phyloP scores from a whole-genome alignment of 2,329 filamentous ascomycete species.

The Beauveria australis region DNA sequence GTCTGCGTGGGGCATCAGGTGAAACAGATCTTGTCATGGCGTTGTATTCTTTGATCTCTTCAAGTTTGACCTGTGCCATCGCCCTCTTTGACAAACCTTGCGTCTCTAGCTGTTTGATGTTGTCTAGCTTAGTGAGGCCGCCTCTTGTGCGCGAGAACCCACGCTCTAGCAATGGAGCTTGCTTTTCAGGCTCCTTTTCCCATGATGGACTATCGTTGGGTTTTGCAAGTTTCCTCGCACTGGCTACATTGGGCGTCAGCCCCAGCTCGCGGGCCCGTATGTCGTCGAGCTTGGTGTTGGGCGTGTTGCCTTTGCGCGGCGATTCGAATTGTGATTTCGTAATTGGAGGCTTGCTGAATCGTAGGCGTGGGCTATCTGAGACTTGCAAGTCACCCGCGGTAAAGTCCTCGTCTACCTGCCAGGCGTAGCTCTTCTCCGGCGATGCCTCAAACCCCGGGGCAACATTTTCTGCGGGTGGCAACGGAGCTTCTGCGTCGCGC shows the following conservation, averaged over 20 bases:
- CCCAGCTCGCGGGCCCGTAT: slow-evolving; percentile 31
- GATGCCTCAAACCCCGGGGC: slow-evolving; percentile 20
- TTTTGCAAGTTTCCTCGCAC: slow-evolving; percentile 16
- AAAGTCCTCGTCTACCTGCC: slow-evolving; percentile 50
- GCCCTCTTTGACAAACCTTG: slow-evolving; percentile 37
- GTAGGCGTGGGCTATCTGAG: slow-evolving; percentile 48
- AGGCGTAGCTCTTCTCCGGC: slow-evolving; percentile 45
- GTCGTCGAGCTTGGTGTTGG: slow-evolving; percentile 37
- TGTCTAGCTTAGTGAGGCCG: slow-evolving; percentile 39
- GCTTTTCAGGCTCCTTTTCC: slow-evolving; percentile 24
- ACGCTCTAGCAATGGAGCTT: slow-evolving; percentile 24
- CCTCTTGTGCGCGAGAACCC: slow-evolving; percentile 20
- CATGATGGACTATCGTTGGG: slow-evolving; percentile 29
- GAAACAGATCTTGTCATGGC: slow-evolving; percentile 35
- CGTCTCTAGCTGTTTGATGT: slow-evolving; percentile 37
- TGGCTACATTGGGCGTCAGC: slow-evolving; percentile 8
- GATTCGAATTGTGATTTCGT: slow-evolving; percentile 13
- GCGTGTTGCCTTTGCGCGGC: slow-evolving; percentile 20
- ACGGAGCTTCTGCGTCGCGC: slow-evolving; percentile 21
- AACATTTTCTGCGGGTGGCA: slow-evolving; percentile 25
- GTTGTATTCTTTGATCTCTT: slow-evolving; percentile 45
- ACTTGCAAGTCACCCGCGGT: slow-evolving; percentile 47
- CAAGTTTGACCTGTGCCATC: slow-evolving; percentile 40
- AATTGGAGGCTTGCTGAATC: slow-evolving; percentile 27
- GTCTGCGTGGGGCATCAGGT: slow-evolving; percentile 25